Evolutionary conservation across 2,329 filamentous ascomycete species (phyloP), one percentile per base, ranked within the genome.

Genomic region (Penicillium sp.): DNA sequence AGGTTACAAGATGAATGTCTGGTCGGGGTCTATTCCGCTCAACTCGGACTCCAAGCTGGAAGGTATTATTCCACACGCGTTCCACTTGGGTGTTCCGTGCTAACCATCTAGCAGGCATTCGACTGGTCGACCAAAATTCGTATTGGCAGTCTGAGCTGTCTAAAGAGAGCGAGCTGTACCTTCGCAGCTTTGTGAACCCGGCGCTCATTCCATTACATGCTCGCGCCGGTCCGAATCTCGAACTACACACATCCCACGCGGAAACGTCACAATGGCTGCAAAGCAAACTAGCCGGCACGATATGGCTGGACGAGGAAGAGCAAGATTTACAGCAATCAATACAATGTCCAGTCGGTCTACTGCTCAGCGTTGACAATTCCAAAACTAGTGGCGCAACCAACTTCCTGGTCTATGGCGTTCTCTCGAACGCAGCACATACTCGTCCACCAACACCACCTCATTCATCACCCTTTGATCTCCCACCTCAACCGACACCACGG

Each of bases 151-250:
- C 64, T 34, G 65, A 71, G 53, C 56, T 75, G 56, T 59, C 64
- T 10, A 74, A 68, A 56, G 62, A 68, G 32, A 63, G 68, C 4
- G 69, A 57, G 18, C 65, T 77, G 9, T 60, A 56, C 18, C 53
- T 76, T 24, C 65, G 64, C 31, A 66, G 66, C 54, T 73, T 74
- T 31, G 72, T 76, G 27, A 72, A 75, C 29, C 73, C 73, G 6
- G 63, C 68, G n/a, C 62, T 74, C 10, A 69, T 77, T 27, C 74
- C 74, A 29, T 62, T 76, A 4, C 70, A 74, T 53, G 72, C 71
- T n/a, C 70, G 74, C 45, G 67, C 66, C 6, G 73, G 74, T 10
- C 72, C 72, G 5, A 71, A 66, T 39, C 69, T 77, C 18, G 73
- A 77, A 62, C 49, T 76, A 32, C 73, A 76, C 55, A 67, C 70